Evolutionary conservation across 495 filamentous ascomycete species (phyloP).

Genomic region (Halenospora varia): DNA sequence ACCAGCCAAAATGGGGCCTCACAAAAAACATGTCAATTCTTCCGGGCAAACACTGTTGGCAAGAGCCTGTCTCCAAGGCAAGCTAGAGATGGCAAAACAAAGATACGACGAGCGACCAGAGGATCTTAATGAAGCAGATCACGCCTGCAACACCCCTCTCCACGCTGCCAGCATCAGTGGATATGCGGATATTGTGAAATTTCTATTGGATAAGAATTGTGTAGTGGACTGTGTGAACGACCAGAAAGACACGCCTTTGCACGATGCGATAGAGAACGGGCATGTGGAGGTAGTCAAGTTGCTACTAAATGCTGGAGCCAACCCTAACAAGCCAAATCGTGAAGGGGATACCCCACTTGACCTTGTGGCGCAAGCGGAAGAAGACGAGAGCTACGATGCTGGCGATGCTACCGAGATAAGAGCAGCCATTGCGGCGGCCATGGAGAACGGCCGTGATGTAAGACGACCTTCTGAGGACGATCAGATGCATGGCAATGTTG

Average conservation of each 20-base stretch:
- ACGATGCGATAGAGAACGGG: constrained; percentile 94
- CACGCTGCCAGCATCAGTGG: constrained; percentile 88
- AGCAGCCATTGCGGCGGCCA: constrained; percentile 47
- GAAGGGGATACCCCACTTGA: constrained; percentile 87
- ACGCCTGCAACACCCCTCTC: constrained; percentile 89
- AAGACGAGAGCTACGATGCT: neutral
- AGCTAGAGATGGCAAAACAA: constrained; percentile 64
- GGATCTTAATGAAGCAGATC: constrained; percentile 84
- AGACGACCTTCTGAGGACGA: constrained; percentile 28
- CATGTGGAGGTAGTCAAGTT: constrained; percentile 87
- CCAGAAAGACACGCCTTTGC: constrained; percentile 87
- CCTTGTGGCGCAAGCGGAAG: constrained; percentile 56
- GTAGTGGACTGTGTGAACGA: constrained; percentile 74
- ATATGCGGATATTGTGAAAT: constrained; percentile 72
- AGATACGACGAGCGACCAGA: constrained; percentile 72
- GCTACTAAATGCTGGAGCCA: constrained; percentile 77
- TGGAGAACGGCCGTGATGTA: constrained; percentile 31
- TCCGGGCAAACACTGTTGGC: constrained; percentile 82
- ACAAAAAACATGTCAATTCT: constrained; percentile 79
- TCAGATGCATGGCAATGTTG: constrained; percentile 43
- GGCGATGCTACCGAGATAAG: constrained; percentile 48
- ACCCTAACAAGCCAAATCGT: constrained; percentile 81
- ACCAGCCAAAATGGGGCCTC: constrained; percentile 60
- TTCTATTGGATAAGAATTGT: constrained; percentile 76
- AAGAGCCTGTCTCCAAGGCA: constrained; percentile 75